Percentiles rank a stretch among this genome's conserved stretches.
phyloP scores from a whole-genome alignment of 495 filamentous ascomycete species.

The Tetracladium setigerum region DNA sequence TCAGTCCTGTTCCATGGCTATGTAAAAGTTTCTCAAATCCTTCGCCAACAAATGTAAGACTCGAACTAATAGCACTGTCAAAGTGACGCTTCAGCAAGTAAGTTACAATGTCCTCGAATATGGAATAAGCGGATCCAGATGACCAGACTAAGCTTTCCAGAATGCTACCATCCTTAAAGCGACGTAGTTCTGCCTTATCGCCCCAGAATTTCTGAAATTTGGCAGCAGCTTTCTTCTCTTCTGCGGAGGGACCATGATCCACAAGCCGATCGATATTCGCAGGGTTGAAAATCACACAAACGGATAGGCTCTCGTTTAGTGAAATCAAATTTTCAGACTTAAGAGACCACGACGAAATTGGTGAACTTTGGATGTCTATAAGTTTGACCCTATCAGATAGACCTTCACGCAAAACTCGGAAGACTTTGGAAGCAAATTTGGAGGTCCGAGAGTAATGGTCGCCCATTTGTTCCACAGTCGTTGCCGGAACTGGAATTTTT shows the following conservation, averaged over 20 bases:
- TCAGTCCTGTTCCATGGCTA: slow-evolving; percentile 23
- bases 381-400: slow-evolving; percentile 66
- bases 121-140: slow-evolving; percentile 47
- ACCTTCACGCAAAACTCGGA: slow-evolving; percentile 56
- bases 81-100: slow-evolving; percentile 67
- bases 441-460: slow-evolving; percentile 18
- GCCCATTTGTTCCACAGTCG: not conserved
- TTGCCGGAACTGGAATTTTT: slow-evolving; percentile 15
- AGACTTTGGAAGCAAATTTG: slow-evolving; percentile 29
- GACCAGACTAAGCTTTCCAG: slow-evolving; percentile 80
- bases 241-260: slow-evolving; percentile 79
- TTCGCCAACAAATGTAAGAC: slow-evolving; percentile 53
- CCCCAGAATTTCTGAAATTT: slow-evolving; percentile 72
- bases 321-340: slow-evolving; percentile 22
- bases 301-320: slow-evolving; percentile 32
- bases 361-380: slow-evolving; percentile 47
- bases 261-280: slow-evolving; percentile 62
- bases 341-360: slow-evolving; percentile 30
- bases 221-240: slow-evolving; percentile 62
- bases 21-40: slow-evolving; percentile 31
- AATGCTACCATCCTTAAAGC: slow-evolving; percentile 68
- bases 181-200: slow-evolving; percentile 62
- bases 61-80: slow-evolving; percentile 36
- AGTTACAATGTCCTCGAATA: slow-evolving; percentile 71
- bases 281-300: slow-evolving; percentile 67